A percentile compares a stretch with the other conserved stretches of the same genome.
Conservation (phyloP, 805 yeast species). For the Candida sphagnicola region DNA sequence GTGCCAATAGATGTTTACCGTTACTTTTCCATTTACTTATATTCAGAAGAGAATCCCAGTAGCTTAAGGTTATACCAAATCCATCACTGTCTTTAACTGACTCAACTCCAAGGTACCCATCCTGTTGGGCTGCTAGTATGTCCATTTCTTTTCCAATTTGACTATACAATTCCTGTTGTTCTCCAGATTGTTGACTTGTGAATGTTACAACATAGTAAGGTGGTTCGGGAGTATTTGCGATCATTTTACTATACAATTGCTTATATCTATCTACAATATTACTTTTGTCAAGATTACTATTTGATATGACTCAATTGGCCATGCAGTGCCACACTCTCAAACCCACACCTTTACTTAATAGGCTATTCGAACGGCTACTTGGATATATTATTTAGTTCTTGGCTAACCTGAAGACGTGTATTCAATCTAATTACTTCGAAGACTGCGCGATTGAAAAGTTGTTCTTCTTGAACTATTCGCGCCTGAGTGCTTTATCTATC, state of each 20-base stretch:
- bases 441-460: too few relatives aligned
- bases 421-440: too few relatives aligned
- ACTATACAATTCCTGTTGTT: constrained; percentile 7
- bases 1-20: constrained; percentile 13
- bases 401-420: too few relatives aligned
- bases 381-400: too few relatives aligned
- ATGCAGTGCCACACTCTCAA: too few relatives aligned
- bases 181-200: constrained; percentile 5
- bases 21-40: constrained; percentile 13
- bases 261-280: too few relatives aligned
- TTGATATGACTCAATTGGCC: too few relatives aligned
- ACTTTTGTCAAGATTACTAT: too few relatives aligned
- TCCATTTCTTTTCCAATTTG: constrained; percentile 8
- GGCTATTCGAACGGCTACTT: too few relatives aligned
- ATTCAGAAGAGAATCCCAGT: constrained; percentile 11
- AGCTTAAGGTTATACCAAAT: constrained; percentile 14
- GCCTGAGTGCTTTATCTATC: too few relatives aligned
- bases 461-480: too few relatives aligned
- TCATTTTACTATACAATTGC: neutral
- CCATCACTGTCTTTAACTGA: constrained; percentile 10
- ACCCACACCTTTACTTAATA: too few relatives aligned
- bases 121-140: constrained; percentile 10
- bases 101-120: constrained; percentile 14
- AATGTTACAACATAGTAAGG: constrained; percentile 16
- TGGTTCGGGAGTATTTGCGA: constrained; percentile 7